Evolutionary conservation across 495 filamentous ascomycete genomes (phyloP), one percentile per base, ranked within the genome.

Genomic region (Penicillium mononematosum): DNA sequence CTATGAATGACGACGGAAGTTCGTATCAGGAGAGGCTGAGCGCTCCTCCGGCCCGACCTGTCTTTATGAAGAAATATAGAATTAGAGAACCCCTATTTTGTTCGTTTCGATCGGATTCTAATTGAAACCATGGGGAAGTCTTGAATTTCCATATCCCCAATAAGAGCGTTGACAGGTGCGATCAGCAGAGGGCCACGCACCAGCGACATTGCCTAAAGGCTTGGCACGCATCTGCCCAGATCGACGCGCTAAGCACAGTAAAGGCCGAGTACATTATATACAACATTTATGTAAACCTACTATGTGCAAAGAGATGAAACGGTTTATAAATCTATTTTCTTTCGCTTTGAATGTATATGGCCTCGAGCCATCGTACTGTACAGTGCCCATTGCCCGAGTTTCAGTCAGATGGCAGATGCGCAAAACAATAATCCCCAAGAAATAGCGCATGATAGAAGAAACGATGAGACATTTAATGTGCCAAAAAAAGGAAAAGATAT

Each of bases 281-380:
- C 11, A 5, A 12, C 10, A 44, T 20, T 22, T 44, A 44, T 22
- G 7, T 17, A 17, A 14, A 24, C 24, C 1, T 12, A 24, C 41
- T 43, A 19, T 43, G n/a, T 44, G 4, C 29, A 32, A 17, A 49
- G 29, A 19, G 11, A 19, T 9, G 12, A 5, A 16, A 6, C 4
- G 16, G 16, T 39, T 41, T 32, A 22, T 22, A 14, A 10, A 10
- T 55, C 53, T 55, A 47, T 46, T 55, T 55, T 55, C 22, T 55
- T 55, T 55, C 34, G 44, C 31, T 47, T 55, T 16, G 44, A 55
- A 56, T 62, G 59, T 52, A 51, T 47, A 46, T 60, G 57, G 50
- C 58, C 47, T 48, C 49, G 43, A 56, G 51, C 58, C 59, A 58
- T 62, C 59, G 53, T 68, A 66, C 60, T 68, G 59, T 64, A 64